Base-by-base conservation (phyloP, 805 yeast species). In the Candida odintsovae region DNA sequence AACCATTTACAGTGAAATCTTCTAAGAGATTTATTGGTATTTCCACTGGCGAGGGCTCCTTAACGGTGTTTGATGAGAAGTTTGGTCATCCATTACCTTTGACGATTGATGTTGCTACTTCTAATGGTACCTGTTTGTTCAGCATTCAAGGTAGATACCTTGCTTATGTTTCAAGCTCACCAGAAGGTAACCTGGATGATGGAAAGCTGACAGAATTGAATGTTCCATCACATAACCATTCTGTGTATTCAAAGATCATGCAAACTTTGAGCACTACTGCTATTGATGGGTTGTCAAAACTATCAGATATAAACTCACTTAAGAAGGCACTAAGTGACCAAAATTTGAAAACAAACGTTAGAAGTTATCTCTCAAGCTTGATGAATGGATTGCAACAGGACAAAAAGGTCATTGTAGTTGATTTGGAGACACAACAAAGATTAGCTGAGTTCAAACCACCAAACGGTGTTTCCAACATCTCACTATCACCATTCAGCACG, bases 401-500 rank as follows among this genome's bases (percentile, higher is more conserved):
- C 21, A 55, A 53, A 13, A 54, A 69, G 45, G 62, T 81, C 9
- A 66, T 75, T 18, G 54, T 80, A 21, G 50, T 80, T 21, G 84
- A 82, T 53, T 60, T 83, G 26, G 47, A 61, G 3, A 66, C 70
- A 26, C 70, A 65, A 41, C 61, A 62, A 46, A 64, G 68, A 3
- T 48, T 72, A 19, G 66, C 69, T 21, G 53, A 70, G 10, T 80
- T 83, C 59, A 70, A 73, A 38, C 79, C 87, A 0, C 80, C 84
- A 0, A 79, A 76, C 19, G 87, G 87, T 0, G 72, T 83, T 25
- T 79, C 88, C 0, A 63, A 71, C 21, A 58, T 84, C 2, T 78
- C 84, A 2, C 56, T 83, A 7, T 81, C 85, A 0, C 85, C 86
- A 0, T 77, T 72, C 58, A 87, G 83, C 55, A 56, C 77, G 36